Evolutionary conservation across 148 eudicot species (phyloP), one percentile per base, ranked within the genome.

Genomic region (Rhododendron ovatum): DNA sequence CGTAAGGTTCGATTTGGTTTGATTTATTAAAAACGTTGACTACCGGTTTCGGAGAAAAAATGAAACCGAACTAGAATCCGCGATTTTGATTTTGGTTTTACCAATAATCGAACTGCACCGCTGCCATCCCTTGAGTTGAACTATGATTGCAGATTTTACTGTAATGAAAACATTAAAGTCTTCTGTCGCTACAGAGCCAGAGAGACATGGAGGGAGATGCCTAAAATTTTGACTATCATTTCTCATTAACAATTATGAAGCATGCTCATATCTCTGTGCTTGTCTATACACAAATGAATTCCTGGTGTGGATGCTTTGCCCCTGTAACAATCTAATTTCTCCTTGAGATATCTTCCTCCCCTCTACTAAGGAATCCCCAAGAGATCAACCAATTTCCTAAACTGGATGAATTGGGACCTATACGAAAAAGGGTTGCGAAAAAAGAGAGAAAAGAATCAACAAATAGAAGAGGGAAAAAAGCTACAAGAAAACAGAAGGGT

Each of bases 401-500:
- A 83, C 41, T 35, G 85, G 85, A 55, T 13, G 18, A 82, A 47
- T 51, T 12, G 37, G 75, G 75, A 26, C 18, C 35, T 69, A 59
- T 59, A n/a, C 47, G 69, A 43, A 53, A 28, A 15, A 3, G 39
- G 43, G 73, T 9, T 17, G 43, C 2, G 30, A 30, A 50, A 74
- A 79, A 45, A 17, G 50, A 80, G 78, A 61, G 76, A 81, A 41
- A 53, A 53, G 80, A 82, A 82, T 83, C 39, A 73, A 65, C 82
- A 79, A 77, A 71, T 12, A 55, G 55, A 77, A 69, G 82, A 53
- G 26, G 81, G 79, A 82, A 84, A 83, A 53, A 82, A 89, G 88
- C 88, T 89, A 89, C 88, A 90, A 73, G 88, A 45, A 76, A 86
- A 82, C 59, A 71, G 61, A 67, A 55, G 35, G 76, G 71, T 75